A percentile compares a stretch with the other conserved stretches of the same genome.
phyloP scores from a whole-genome alignment of 1,139 yeast genomes.

The Sugiyamaella xylanicola region DNA sequence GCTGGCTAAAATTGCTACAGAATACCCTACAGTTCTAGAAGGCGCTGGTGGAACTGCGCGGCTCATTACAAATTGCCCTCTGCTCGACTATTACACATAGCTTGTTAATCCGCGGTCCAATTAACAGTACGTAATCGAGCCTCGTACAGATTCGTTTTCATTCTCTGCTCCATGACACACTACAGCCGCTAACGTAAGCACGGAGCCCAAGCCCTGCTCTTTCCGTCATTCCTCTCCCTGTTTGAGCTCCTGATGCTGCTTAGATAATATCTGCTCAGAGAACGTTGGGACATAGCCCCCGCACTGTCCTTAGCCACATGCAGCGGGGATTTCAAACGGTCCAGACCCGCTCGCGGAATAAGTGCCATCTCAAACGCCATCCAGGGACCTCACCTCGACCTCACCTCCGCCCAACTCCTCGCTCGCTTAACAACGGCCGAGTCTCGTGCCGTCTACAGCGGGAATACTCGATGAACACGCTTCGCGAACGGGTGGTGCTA shows the following conservation, averaged over 20 bases:
- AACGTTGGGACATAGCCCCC: too few species aligned
- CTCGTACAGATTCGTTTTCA: not conserved
- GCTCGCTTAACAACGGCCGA: too few species aligned
- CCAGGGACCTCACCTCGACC: not conserved
- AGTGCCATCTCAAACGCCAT: not conserved
- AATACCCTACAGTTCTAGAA: not conserved
- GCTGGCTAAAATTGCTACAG: not conserved
- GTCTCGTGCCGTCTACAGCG: too few species aligned
- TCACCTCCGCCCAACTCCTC: too few species aligned
- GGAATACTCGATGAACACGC: too few species aligned
- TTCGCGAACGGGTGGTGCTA: too few species aligned
- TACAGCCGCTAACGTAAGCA: not conserved
- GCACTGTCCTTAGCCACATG: too few species aligned
- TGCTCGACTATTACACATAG: not conserved
- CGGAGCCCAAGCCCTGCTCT: not conserved
- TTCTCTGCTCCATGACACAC: not conserved
- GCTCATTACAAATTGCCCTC: conserved; percentile 11
- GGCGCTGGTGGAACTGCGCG: conserved; percentile 4
- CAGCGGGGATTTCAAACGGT: too few species aligned
- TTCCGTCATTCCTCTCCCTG: not conserved
- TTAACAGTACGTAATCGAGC: not conserved
- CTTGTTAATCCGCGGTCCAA: not conserved
- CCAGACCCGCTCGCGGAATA: not conserved
- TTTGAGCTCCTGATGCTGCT: too few species aligned
- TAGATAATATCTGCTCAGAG: too few species aligned